A percentile compares a stretch with the other conserved stretches of the same genome.
These are phyloP conservation scores for Boeremia lycopersici DNA, from an alignment of 2,329 filamentous ascomycete species.

Conservation along the genomic window DNA sequence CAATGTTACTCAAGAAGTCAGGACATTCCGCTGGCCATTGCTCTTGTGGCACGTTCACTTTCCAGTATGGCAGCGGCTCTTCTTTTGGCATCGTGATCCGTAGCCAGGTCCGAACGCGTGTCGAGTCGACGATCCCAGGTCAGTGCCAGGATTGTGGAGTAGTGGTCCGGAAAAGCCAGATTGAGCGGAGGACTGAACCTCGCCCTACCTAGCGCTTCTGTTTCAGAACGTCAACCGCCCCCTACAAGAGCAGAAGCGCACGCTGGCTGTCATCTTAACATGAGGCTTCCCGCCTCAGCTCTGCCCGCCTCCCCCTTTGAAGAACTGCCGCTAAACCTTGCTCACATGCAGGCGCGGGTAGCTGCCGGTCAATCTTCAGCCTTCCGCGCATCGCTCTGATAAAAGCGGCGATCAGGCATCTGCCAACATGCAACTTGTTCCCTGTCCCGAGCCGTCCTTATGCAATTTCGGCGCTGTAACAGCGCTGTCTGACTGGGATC, in stretches of 20 bases:
- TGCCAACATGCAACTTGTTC: constrained; percentile 5
- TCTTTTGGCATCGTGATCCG: constrained; percentile 33
- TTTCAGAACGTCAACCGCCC: constrained; percentile 9
- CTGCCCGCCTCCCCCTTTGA: neutral
- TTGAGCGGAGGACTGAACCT: constrained; percentile 7
- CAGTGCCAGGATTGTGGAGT: constrained; percentile 19
- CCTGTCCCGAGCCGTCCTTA: constrained; percentile 14
- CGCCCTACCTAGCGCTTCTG: constrained; percentile 7
- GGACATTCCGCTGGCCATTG: constrained; percentile 73
- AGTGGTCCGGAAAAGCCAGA: constrained; percentile 15
- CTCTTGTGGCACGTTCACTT: constrained; percentile 72
- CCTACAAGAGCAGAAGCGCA: neutral
- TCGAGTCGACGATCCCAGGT: constrained; percentile 7
- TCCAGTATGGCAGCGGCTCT: constrained; percentile 71
- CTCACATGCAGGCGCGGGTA: constrained; percentile 14
- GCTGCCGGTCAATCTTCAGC: constrained; percentile 16
- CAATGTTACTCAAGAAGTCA: constrained; percentile 67
- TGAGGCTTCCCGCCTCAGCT: constrained; percentile 1
- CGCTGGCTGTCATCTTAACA: neutral
- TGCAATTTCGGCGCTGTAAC: constrained; percentile 19
- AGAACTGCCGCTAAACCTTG: neutral
- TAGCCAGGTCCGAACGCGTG: constrained; percentile 6
- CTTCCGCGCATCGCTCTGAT: constrained; percentile 8
- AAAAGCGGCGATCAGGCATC: constrained; percentile 9
- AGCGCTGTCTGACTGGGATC: constrained; percentile 18